A percentile compares a stretch with the other conserved stretches of the same genome.
Evolutionary conservation across 441 rosid species (phyloP).

Genomic region (Croton laevigatus): DNA sequence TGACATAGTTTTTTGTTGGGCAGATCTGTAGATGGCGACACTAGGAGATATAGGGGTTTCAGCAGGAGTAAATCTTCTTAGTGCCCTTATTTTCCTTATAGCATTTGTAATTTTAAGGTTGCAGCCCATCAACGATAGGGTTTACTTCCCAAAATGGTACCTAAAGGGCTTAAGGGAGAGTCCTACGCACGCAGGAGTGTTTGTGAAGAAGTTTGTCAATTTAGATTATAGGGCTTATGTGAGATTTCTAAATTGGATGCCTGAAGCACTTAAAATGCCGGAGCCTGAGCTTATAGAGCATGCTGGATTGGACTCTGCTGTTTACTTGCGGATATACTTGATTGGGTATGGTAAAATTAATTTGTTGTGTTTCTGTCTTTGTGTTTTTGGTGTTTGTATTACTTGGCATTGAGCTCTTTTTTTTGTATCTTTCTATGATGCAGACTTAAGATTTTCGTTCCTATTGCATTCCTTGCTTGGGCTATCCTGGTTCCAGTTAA

Average conservation of each 20-base stretch:
- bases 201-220: constrained; percentile 63
- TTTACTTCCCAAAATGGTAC: constrained; percentile 97
- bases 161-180: constrained; percentile 75
- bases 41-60: constrained; percentile 71
- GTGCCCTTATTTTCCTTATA: constrained; percentile 68
- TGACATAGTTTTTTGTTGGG: constrained; percentile 3
- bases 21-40: constrained; percentile 60
- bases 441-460: constrained; percentile 91
- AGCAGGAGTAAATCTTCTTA: constrained; percentile 68
- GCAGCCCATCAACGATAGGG: constrained; percentile 94
- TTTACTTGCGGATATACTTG: constrained; percentile 84
- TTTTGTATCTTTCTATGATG: constrained; percentile 10
- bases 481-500: constrained; percentile 77
- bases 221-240: constrained; percentile 68
- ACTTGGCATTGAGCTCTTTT: background rate
- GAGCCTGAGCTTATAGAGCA: constrained; percentile 95
- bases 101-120: constrained; percentile 79
- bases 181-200: constrained; percentile 56
- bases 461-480: constrained; percentile 80
- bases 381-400: background rate
- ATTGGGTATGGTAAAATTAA: constrained; percentile 49
- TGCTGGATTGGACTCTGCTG: constrained; percentile 96
- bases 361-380: background rate
- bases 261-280: constrained; percentile 92
- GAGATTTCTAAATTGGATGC: constrained; percentile 91